Evolutionary conservation across 495 filamentous ascomycete species (phyloP), one percentile per base, ranked within the genome.

Genomic region (Lichenothelia convexa): DNA sequence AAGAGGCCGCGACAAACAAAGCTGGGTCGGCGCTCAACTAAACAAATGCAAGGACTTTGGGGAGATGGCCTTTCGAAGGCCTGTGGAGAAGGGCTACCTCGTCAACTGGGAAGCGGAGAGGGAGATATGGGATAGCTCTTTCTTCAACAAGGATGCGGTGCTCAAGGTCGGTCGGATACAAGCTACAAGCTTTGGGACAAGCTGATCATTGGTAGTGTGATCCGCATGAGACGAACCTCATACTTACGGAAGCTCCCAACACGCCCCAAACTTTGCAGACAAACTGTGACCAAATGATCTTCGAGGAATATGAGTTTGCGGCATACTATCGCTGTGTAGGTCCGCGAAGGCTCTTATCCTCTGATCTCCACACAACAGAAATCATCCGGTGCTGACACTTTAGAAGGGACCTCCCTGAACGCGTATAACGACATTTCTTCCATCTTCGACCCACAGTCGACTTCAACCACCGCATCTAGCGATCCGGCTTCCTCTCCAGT

Each of bases 41-140:
- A 69, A 73, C 7, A 70, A 71, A 43, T 85, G 85, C 49, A 73
- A 62, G 33, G 86, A 95, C 52, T 93, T 85, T 63, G 85, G 84
- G 39, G 86, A 93, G 49, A 73, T 89, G 41, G 65, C 66, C 11
- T 93, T 93, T 47, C 71, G 85, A 23, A 70, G 89, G 9, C 89
- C 89, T 0, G 79, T 95, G 16, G 89, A 99, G 60, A 93, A 89
- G 56, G 89, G 89, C 20, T 94, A 79, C 51, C 64, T 93, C 24
- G 83, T 93, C 32, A 95, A 92, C 48, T 99, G 89, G 89, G 91
- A 95, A 53, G 78, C 76, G 0, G 74, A 99, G 62, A 85, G 79
- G 54, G 86, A 89, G 45, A 85, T 97, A 7, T 99, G 89, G 89
- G 85, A 94, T 46, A 71, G 74, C 45, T 71, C 80, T 21, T 92